phyloP scores from a whole-genome alignment of 441 rosid species.

The Hypseocharis bilobata region DNA sequence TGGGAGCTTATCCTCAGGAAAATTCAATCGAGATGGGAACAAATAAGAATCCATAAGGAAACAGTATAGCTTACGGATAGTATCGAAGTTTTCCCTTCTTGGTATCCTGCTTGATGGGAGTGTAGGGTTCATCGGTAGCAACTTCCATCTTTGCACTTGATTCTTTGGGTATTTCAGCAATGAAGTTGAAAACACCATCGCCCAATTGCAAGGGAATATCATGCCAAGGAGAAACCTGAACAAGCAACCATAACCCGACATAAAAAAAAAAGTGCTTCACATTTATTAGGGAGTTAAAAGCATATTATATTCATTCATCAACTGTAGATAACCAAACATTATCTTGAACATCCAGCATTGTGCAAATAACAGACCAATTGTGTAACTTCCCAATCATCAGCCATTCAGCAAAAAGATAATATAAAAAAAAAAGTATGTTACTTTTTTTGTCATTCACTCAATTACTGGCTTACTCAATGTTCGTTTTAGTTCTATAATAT shows the following conservation, averaged over 20 bases:
- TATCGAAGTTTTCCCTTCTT: conserved; percentile 87
- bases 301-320: not conserved
- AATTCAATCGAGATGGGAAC: not conserved
- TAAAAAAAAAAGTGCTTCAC: too few relatives aligned
- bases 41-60: not conserved
- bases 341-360: too few relatives aligned
- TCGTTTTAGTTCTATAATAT: not conserved
- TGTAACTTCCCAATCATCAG: not conserved
- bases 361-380: not conserved
- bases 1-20: not conserved
- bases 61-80: conserved; percentile 57
- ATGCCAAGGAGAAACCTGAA: conserved; percentile 94
- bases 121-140: conserved; percentile 80
- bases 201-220: conserved; percentile 77
- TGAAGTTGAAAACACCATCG: conserved; percentile 66
- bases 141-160: conserved; percentile 95
- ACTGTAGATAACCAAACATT: too few relatives aligned
- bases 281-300: not conserved
- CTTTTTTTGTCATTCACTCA: not conserved
- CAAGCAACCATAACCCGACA: too few relatives aligned
- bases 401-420: not conserved
- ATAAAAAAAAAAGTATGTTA: too few relatives aligned
- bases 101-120: conserved; percentile 95
- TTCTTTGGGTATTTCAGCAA: conserved; percentile 87
- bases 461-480: not conserved